Evolutionary conservation across 2,329 filamentous ascomycete genomes (phyloP), one percentile per base, ranked within the genome.

Genomic region (Dendrostoma leiphaemia): DNA sequence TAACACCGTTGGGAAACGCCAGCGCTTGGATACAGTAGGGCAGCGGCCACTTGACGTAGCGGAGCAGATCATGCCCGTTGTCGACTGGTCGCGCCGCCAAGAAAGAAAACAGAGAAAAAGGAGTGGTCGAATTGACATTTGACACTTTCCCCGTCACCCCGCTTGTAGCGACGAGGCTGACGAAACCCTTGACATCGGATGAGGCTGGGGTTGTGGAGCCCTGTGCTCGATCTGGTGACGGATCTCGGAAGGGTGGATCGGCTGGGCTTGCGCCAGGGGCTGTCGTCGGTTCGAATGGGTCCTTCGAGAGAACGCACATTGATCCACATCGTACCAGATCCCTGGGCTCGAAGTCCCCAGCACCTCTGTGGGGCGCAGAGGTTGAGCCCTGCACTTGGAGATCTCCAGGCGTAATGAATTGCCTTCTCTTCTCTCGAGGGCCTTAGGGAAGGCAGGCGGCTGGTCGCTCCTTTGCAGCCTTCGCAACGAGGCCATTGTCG

Each of bases 171-270:
- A 45, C 17, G n/a, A 41, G 49, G 32, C 45, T 26, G 45, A 17
- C n/a, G n/a, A n/a, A n/a, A 21, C 28, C 15, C 21, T 32, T 37
- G 24, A 24, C 44, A n/a, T 29, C 17, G 31, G 26, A 47, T 48
- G 34, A 56, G 54, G 54, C 54, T 56, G 54, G 49, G 26, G 29
- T 41, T 49, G 54, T 51, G 54, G 50, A 49, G 50, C 35, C 28
- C 23, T 50, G 32, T n/a, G 48, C 48, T 43, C 44, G 26, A 51
- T 44, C 44, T 44, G 23, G 17, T 38, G 24, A 26, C 23, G 52
- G 54, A 56, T 56, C 46, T 56, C 32, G 41, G 46, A 19, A 57
- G 53, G 35, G 43, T 34, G 24, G 28, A n/a, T 45, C 31, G 44
- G 40, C 45, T 45, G 28, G 38, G 45, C 26, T 35, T 29, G 32